Percentiles rank a stretch among this genome's conserved stretches.
Conservation (phyloP, 1,284 basidiomycete genomes). For the Tylopilus sp. region DNA sequence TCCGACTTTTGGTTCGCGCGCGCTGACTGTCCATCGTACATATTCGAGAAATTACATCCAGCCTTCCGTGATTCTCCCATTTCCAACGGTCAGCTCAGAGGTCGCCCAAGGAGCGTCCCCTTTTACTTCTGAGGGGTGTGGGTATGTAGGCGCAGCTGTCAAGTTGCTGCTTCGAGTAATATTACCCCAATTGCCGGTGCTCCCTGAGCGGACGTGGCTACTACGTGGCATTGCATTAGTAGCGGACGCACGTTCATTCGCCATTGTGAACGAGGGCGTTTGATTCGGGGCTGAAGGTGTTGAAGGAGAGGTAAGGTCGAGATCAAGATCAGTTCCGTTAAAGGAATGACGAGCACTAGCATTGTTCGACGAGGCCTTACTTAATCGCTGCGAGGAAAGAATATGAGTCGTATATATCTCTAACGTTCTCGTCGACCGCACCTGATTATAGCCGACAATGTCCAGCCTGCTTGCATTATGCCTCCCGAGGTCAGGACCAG, state of each 20-base stretch:
- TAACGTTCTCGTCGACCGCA: constrained; percentile 33
- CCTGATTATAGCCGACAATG: constrained; percentile 67
- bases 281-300: constrained; percentile 40
- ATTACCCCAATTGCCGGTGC: constrained; percentile 70
- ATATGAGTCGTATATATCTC: constrained; percentile 9
- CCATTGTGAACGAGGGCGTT: constrained; percentile 43
- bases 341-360: constrained; percentile 64
- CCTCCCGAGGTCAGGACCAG: constrained; percentile 74
- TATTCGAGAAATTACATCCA: constrained; percentile 28
- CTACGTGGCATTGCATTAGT: constrained; percentile 39
- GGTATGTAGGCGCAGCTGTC: constrained; percentile 46
- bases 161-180: constrained; percentile 53
- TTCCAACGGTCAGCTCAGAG: constrained; percentile 55
- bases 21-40: constrained; percentile 7
- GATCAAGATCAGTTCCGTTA: constrained; percentile 61
- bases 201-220: constrained; percentile 70
- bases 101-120: constrained; percentile 60
- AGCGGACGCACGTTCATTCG: constrained; percentile 34
- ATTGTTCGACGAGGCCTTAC: constrained; percentile 49
- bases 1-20: constrained; percentile 20
- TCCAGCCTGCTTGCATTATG: constrained; percentile 62
- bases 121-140: constrained; percentile 54
- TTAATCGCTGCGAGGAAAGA: constrained; percentile 40
- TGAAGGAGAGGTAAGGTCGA: constrained; percentile 50
- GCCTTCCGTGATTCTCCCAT: constrained; percentile 58